Conservation (phyloP, 768 basidiomycete genomes). For the Podaxis mareebaensis region DNA sequence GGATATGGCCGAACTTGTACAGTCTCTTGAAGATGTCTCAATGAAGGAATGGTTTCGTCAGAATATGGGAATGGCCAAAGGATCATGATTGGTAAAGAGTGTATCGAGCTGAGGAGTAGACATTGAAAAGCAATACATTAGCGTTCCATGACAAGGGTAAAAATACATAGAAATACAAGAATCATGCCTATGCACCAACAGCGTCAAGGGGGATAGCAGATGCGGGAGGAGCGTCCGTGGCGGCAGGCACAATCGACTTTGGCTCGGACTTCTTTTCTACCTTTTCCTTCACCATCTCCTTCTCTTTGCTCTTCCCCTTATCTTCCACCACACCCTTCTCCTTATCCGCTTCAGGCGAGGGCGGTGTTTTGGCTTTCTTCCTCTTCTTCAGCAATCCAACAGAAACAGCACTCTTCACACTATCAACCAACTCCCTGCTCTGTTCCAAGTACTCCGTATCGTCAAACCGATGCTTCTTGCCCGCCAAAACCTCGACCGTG, state of each 20-base stretch:
- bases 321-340: constrained; percentile 15
- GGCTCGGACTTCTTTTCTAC: constrained; percentile 13
- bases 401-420: constrained; percentile 87
- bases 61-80: constrained; percentile 18
- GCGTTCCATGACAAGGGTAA: neutral
- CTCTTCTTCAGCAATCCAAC: constrained; percentile 40
- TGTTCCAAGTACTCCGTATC: constrained; percentile 93
- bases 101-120: neutral
- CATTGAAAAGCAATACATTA: neutral
- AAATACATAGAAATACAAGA: constrained; percentile 10
- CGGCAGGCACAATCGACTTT: neutral
- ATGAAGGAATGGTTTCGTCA: constrained; percentile 20
- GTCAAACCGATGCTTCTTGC: constrained; percentile 88
- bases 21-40: constrained; percentile 6
- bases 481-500: constrained; percentile 50
- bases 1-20: constrained; percentile 35
- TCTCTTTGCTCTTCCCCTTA: constrained; percentile 19
- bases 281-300: neutral
- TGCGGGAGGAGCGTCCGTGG: constrained; percentile 13
- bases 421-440: constrained; percentile 86
- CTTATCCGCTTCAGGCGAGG: constrained; percentile 24
- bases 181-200: constrained; percentile 28
- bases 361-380: constrained; percentile 30
- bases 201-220: constrained; percentile 26
- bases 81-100: neutral